Evolutionary conservation across 768 basidiomycete genomes (phyloP).

Genomic region (Leccinum ochraceum): DNA sequence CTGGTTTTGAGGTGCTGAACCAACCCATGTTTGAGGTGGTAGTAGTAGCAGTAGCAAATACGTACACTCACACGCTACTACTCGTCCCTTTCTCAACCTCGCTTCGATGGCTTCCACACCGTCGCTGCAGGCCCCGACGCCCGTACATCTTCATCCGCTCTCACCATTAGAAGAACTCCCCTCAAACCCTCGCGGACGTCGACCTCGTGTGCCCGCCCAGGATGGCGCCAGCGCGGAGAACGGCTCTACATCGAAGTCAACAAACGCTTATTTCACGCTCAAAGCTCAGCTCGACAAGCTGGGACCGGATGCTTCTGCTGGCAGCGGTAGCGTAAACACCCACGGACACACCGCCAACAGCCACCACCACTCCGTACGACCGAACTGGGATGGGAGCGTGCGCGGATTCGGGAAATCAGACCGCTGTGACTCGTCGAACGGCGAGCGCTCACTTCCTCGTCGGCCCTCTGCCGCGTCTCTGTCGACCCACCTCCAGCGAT

Average conservation of each 20-base stretch:
- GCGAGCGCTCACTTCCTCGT: conserved; percentile 20
- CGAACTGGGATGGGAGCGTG: conserved; percentile 55
- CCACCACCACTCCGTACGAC: background rate
- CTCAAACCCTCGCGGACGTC: conserved; percentile 42
- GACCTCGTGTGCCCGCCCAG: conserved; percentile 41
- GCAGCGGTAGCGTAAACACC: background rate
- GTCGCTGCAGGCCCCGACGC: conserved; percentile 42
- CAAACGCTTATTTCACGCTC: conserved; percentile 59
- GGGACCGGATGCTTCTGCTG: conserved; percentile 22
- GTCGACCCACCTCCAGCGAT: conserved; percentile 42
- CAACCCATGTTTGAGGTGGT: conserved; percentile 27
- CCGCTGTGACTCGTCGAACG: conserved; percentile 28
- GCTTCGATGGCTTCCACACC: conserved; percentile 28
- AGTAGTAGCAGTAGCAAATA: background rate
- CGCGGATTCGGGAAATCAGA: conserved; percentile 52
- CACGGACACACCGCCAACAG: background rate
- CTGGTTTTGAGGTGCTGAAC: conserved; percentile 40
- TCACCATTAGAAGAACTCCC: conserved; percentile 51
- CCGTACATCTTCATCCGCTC: conserved; percentile 74
- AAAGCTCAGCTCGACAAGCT: conserved; percentile 59
- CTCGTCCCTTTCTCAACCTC: background rate
- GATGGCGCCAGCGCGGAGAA: conserved; percentile 29
- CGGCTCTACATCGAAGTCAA: conserved; percentile 23
- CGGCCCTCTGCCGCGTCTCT: conserved; percentile 39
- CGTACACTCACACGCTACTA: conserved; percentile 17